Evolutionary conservation across 139 green algal genomes (phyloP), one percentile per base, ranked within the genome.

Genomic region (Coelastrella sp.): DNA sequence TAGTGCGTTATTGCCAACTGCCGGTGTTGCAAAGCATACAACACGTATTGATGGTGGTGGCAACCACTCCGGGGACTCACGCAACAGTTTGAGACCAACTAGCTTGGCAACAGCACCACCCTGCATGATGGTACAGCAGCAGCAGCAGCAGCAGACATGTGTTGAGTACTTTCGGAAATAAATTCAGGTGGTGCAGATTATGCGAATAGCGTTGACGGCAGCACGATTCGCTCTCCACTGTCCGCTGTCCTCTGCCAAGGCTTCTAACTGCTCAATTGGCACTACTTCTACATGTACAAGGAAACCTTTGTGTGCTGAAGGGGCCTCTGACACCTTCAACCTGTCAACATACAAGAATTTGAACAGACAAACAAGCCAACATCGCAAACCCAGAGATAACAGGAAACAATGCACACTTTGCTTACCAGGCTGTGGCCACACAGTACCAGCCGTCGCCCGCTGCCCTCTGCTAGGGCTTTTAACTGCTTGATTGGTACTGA

Each of bases 51-150:
- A 83, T 3, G 87, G 85, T 3, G 86, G 86, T 6, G 86, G 86
- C 8, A 84, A 81, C 73, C 65, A 88, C 17, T 83, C 65, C 4
- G 93, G 90, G 71, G 95, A 88, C 16, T 92, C 83, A 4, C 94
- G 89, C 92, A 97, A 92, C 87, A 97, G 92, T 6, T 93, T 88
- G 22, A 98, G 80, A 5, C 94, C 92, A 78, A 92, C 95, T 32
- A 98, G 94, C 91, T 94, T 94, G 66, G 96, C 95, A 19, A 98
- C 96, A 14, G 96, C 96, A 14, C 96, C 96, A 57, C 95, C 94
- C 83, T 88, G 83, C 14, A n/a, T 10, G 61, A 2, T 19, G 11
- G 61, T 10, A 71, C 8, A 19, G 10, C 8, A 13, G 61, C 61
- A 71, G 8, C 8, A 19, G 61, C 61, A 71, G 11, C 8, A 10